Evolutionary conservation across 2,329 filamentous ascomycete species (phyloP).

Genomic region (Phialophora expanda): DNA sequence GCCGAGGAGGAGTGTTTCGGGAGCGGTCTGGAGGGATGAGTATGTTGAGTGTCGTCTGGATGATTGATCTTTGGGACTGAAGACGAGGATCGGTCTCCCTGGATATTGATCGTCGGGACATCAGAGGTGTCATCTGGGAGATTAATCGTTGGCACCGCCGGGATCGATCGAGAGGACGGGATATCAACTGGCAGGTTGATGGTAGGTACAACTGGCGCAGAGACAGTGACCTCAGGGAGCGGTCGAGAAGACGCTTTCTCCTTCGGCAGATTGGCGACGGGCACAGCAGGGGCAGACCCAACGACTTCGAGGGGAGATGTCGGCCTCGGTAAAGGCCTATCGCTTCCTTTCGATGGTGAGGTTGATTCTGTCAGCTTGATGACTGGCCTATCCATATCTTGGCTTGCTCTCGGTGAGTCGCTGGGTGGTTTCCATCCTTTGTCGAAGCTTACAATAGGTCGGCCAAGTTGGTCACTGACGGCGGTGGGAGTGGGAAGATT

Average conservation of each 20-base stretch:
- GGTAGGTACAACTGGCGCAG: constrained; percentile 45
- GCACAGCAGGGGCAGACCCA: constrained; percentile 26
- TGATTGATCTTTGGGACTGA: constrained; percentile 24
- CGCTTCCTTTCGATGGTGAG: constrained; percentile 4
- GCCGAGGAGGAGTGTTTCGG: constrained; percentile 40
- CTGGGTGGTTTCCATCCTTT: constrained; percentile 68
- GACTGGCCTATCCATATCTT: constrained; percentile 35
- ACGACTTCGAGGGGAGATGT: constrained; percentile 21
- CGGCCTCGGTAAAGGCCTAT: constrained; percentile 29
- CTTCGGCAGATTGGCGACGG: constrained; percentile 32
- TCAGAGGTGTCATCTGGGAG: constrained; percentile 17
- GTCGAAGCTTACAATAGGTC: constrained; percentile 97
- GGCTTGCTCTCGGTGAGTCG: constrained; percentile 48
- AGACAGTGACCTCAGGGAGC: constrained; percentile 59
- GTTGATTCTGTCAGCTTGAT: constrained; percentile 35
- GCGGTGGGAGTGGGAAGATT: constrained; percentile 87
- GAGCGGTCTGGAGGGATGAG: constrained; percentile 28
- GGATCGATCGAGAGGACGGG: neutral
- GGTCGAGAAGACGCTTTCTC: constrained; percentile 3
- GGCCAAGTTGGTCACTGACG: constrained; percentile 86
- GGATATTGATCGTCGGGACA: constrained; percentile 18
- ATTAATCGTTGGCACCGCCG: constrained; percentile 21
- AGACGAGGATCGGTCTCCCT: constrained; percentile 4
- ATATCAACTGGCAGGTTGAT: constrained; percentile 43
- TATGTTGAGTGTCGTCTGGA: constrained; percentile 15